Evolutionary conservation across 306 rosid species (phyloP), one percentile per base, ranked within the genome.

Genomic region (Trifolium dubium): DNA sequence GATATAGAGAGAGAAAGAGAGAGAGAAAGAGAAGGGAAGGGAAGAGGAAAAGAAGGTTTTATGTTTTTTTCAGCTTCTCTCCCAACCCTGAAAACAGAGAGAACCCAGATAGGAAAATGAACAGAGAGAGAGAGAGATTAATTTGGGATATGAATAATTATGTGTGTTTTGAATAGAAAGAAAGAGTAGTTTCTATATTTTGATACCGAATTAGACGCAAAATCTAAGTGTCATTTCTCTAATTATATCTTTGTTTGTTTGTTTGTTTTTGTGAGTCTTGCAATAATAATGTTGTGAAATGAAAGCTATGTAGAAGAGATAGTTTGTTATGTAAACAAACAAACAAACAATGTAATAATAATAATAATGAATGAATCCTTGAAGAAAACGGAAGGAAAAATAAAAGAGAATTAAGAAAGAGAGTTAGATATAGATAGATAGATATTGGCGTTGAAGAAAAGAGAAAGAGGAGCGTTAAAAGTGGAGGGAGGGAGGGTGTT

Each of bases 11-110:
- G 40, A 37, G 40, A 37, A 9, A 68, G 67, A 69, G 40, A 77
- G 49, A 74, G 51, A 59, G 61, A 54, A 10, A 50, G 56, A 54
- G 60, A 51, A 62, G 66, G 30, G 81, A 72, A 72, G 79, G 67
- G 80, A 65, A 70, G 79, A 55, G 71, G 50, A 6, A 2, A 68
- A 59, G 67, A 43, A 31, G 23, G 39, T 51, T 76, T n/a, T n/a
- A n/a, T n/a, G n/a, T n/a, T n/a, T n/a, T n/a, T n/a, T 82, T 86
- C 70, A 59, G 81, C 73, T 82, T 87, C 96, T 90, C 90, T 83
- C 88, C 90, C 89, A 78, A 81, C 89, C 98, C 85, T 64, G 74
- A 46, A 69, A 69, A 55, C 69, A 76, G 50, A 76, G 77, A 63
- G n/a, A 80, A 31, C 78, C 79, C 73, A 66, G 81, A 81, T 51